Base-by-base conservation (phyloP, 805 yeast species). In the Ogataea nonfermentans region DNA sequence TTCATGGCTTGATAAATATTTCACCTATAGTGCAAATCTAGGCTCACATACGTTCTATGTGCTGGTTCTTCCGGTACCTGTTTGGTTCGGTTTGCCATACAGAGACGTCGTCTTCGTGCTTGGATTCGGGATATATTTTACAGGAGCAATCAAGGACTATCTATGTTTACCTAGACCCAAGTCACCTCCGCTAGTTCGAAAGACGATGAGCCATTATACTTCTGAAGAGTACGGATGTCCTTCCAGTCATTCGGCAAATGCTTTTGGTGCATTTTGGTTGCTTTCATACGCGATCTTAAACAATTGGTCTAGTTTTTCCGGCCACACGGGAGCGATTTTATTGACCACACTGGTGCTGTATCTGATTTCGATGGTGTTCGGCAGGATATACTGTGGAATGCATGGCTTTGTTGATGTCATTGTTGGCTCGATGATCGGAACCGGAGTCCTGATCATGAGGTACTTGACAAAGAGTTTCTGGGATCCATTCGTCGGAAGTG, bases 21-120 rank as follows among this genome's bases (percentile, higher is more conserved):
- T 91, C 63, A 84, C 95, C 7, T 78, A 86, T 70, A 76, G 95
- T 3, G 96, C 98, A 12, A 81, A 84, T 52, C 68, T 93, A 47
- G 99, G 96, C 0, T 78, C 95, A 4, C 99, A 91, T 62, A 87
- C 96, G 0, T 93, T 93, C 59, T 91, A 91, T 59, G 95, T 93
- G 34, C 59, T 91, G 34, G 79, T 87, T 79, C 71, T 91, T 25
- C 99, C 99, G 0, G 57, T 84, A 8, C 86, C 93, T 9, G 70
- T 78, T 24, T 91, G 96, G 95, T 75, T 81, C 44, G 96, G 95
- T 0, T 71, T 68, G 22, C 40, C 79, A 20, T 74, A 82, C 1
- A 68, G 91, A 41, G 93, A 86, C 55, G 62, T 75, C 37, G 71
- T 76, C 12, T 55, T 61, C 37, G 78, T 82, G 6, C 63, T 77